These are phyloP conservation scores for Saksenaea vasiformis DNA, from an alignment of 371 early-diverging fungal species.

Conservation along the genomic window DNA sequence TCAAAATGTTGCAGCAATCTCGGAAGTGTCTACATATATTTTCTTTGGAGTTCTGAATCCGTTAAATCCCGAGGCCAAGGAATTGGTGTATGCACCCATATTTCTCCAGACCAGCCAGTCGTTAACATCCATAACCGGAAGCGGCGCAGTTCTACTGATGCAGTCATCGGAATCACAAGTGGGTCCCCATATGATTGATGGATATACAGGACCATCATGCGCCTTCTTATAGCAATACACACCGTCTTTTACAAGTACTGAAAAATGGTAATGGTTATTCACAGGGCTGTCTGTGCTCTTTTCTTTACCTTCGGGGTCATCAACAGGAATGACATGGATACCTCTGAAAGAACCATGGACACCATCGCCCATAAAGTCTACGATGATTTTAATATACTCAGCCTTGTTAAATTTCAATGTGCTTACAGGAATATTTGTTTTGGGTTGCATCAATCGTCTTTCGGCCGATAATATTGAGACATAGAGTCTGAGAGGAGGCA, in stretches of 20 bases:
- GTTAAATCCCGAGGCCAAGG: constrained; percentile 88
- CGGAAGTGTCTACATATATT: constrained; percentile 82
- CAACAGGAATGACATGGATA: constrained; percentile 89
- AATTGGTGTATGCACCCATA: constrained; percentile 97
- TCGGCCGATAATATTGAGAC: constrained; percentile 89
- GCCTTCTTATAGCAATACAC: constrained; percentile 5
- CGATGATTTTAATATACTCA: neutral
- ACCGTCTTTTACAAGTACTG: constrained; percentile 20
- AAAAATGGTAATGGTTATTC: constrained; percentile 5
- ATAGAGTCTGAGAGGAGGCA: constrained; percentile 89
- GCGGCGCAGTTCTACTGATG: constrained; percentile 63
- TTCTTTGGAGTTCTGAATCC: constrained; percentile 87
- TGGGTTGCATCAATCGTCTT: constrained; percentile 62
- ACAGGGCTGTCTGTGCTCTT: constrained; percentile 51
- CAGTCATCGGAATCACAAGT: constrained; percentile 99
- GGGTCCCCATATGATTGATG: constrained; percentile 93
- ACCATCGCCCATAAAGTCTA: constrained; percentile 95
- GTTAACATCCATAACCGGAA: constrained; percentile 89
- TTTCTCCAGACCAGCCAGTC: constrained; percentile 95
- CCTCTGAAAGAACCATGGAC: constrained; percentile 98
- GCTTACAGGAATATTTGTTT: constrained; percentile 72
- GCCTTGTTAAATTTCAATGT: neutral
- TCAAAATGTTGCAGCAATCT: neutral
- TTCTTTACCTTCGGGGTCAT: constrained; percentile 69
- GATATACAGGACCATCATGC: constrained; percentile 23